Conservation (phyloP, 352 stramenopile species). For the Phytophthora hybrid region DNA sequence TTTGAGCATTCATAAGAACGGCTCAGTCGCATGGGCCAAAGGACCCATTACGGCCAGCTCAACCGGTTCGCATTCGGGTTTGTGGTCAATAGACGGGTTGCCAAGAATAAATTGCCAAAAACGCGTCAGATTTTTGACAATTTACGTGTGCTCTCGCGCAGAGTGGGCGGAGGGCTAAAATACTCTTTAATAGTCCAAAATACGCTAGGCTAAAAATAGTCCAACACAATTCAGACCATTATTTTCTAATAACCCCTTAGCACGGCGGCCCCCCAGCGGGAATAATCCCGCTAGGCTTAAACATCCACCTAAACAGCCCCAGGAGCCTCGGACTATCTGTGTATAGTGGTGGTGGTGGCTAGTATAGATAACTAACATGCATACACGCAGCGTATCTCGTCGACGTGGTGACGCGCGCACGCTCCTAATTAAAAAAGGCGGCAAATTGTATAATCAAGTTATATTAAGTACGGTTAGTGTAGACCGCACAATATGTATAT, state of each 20-base stretch:
- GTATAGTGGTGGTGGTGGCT: not conserved
- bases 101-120: slow-evolving; percentile 1
- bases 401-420: not conserved
- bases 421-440: not conserved
- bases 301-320: too few relatives aligned
- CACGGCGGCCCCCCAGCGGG: too few relatives aligned
- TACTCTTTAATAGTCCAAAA: not conserved
- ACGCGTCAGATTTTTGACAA: not conserved
- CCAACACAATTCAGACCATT: not conserved
- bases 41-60: too few relatives aligned
- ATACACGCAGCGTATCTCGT: not conserved
- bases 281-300: not conserved
- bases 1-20: too few relatives aligned
- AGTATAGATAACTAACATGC: not conserved
- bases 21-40: too few relatives aligned
- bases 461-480: too few relatives aligned
- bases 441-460: too few relatives aligned
- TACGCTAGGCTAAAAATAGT: not conserved
- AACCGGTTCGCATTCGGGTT: too few relatives aligned
- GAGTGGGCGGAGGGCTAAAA: not conserved
- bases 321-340: not conserved
- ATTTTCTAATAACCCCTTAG: not conserved
- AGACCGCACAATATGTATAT: too few relatives aligned
- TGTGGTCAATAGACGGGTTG: too few relatives aligned
- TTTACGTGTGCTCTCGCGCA: not conserved